These are phyloP conservation scores for Bacterosira constricta DNA, from an alignment of 108 stramenopile genomes.

Conservation along the genomic window DNA sequence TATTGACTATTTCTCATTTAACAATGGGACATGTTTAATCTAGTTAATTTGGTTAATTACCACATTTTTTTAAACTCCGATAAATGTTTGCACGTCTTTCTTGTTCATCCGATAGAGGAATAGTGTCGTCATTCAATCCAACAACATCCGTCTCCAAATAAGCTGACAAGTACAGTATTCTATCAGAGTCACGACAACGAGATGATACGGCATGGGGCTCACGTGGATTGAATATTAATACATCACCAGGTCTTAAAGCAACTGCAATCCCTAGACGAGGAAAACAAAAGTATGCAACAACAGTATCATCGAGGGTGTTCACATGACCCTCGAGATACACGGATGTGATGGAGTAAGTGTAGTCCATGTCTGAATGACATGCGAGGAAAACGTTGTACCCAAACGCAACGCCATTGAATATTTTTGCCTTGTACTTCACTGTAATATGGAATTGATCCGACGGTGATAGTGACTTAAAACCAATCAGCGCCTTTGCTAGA, in stretches of 20 bases:
- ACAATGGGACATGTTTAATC: no score
- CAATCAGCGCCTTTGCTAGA: no score
- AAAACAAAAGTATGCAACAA: neutral
- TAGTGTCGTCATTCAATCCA: slow-evolving; percentile 1
- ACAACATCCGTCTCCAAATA: neutral
- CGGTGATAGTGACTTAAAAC: no score
- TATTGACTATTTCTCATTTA: no score
- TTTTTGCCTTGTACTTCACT: no score
- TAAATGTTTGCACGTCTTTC: no score
- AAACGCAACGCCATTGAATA: no score
- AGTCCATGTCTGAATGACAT: neutral
- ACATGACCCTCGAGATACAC: no score
- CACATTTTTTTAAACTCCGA: no score
- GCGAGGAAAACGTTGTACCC: neutral
- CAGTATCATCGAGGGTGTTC: neutral
- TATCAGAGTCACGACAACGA: neutral
- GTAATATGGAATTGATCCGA: no score
- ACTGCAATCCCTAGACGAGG: neutral
- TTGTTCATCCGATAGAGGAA: no score
- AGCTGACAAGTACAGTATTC: neutral
- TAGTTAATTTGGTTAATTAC: no score
- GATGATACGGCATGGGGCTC: neutral
- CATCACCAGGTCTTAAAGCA: neutral
- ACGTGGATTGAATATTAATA: neutral
- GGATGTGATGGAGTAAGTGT: neutral